Evolutionary conservation across 108 stramenopile species (phyloP).

Genomic region (Conticribra weissflogii): DNA sequence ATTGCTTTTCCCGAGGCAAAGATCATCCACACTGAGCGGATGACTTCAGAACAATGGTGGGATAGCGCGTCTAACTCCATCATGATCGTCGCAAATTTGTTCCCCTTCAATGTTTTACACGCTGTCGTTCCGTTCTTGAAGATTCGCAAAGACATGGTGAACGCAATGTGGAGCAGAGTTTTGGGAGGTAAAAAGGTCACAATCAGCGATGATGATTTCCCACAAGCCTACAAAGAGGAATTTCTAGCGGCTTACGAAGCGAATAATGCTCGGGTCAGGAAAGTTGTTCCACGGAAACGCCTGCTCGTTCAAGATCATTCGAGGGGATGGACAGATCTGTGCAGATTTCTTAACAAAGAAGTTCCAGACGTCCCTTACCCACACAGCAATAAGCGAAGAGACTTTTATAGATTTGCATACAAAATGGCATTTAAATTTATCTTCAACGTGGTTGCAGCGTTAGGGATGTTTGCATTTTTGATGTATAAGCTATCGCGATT

Average conservation of each 20-base stretch:
- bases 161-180: background rate
- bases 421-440: background rate
- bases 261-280: slow-evolving; percentile 13
- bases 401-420: background rate
- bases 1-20: slow-evolving; percentile 14
- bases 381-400: slow-evolving; percentile 12
- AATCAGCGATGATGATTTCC: slow-evolving; percentile 3
- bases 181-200: background rate
- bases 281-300: slow-evolving; percentile 5
- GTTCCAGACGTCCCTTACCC: slow-evolving; percentile 6
- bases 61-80: slow-evolving; percentile 9
- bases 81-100: background rate
- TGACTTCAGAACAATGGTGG: slow-evolving; percentile 25
- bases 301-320: slow-evolving; percentile 15
- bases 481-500: background rate
- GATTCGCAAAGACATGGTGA: background rate
- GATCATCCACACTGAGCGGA: slow-evolving; percentile 18
- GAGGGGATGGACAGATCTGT: slow-evolving; percentile 16
- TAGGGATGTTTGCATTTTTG: background rate
- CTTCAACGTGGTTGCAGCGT: background rate
- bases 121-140: slow-evolving; percentile 9
- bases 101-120: slow-evolving; percentile 3
- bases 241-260: slow-evolving; percentile 10
- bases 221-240: slow-evolving; percentile 11
- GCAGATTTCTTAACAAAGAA: slow-evolving; percentile 14